These are phyloP conservation scores for Microbotryum saponariae DNA, from an alignment of 1,284 basidiomycete species.

Conservation along the genomic window DNA sequence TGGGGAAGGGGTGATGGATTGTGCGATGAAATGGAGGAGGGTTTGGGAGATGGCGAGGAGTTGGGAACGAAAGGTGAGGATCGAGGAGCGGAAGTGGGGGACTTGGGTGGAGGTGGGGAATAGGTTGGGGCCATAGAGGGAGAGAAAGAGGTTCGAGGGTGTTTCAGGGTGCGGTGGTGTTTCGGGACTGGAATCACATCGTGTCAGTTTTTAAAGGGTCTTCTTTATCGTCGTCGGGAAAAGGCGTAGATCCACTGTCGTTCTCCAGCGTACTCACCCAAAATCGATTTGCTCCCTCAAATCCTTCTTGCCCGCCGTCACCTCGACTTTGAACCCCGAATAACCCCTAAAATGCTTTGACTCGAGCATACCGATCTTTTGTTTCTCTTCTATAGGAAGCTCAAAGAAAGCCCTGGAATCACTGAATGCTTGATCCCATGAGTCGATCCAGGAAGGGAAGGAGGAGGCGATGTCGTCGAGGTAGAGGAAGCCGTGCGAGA, in stretches of 20 bases:
- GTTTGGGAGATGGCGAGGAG: conserved; percentile 1
- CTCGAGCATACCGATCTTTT: conserved; percentile 6
- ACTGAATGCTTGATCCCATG: conserved; percentile 12
- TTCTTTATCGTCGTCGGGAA: too few relatives aligned
- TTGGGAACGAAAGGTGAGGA: conserved; percentile 2
- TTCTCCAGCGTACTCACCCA: conserved; percentile 3
- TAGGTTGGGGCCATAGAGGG: conserved; percentile 21
- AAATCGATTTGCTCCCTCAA: conserved; percentile 22
- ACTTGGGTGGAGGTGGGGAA: conserved; percentile 11
- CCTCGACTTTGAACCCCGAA: conserved; percentile 10
- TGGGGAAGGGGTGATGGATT: conserved; percentile 3
- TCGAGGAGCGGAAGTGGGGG: conserved; percentile 5
- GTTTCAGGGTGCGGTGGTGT: neutral
- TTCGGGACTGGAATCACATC: neutral
- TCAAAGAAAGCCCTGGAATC: conserved; percentile 10
- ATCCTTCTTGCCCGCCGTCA: conserved; percentile 13
- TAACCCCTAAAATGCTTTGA: conserved; percentile 18
- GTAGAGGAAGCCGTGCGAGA: conserved; percentile 19
- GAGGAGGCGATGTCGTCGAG: conserved; percentile 6
- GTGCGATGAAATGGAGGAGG: conserved; percentile 10
- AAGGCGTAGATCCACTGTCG: too few relatives aligned
- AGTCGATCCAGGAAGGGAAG: conserved; percentile 3
- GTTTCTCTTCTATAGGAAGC: conserved; percentile 2
- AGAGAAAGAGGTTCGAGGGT: conserved; percentile 5
- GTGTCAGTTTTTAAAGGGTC: too few relatives aligned